Evolutionary conservation across 805 yeast genomes (phyloP).

Genomic region (Grigorovia humatica): DNA sequence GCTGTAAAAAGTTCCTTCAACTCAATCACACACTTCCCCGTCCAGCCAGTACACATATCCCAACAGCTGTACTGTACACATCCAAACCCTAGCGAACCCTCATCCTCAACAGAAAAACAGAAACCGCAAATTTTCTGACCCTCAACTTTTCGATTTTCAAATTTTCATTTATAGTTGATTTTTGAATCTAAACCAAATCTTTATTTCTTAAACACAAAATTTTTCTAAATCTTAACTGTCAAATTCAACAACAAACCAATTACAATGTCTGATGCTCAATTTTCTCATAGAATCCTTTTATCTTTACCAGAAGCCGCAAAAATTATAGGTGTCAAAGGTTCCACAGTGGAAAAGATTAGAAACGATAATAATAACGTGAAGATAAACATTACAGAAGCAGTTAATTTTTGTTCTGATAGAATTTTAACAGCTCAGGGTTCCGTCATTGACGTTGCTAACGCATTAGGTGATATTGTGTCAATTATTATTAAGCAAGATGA

Average conservation of each 20-base stretch:
- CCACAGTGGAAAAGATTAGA: conserved; percentile 64
- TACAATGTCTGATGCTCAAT: neutral
- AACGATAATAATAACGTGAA: conserved; percentile 59
- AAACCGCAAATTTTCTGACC: neutral
- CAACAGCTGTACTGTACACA: neutral
- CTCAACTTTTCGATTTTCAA: neutral
- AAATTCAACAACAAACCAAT: neutral
- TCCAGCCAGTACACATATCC: too few relatives aligned
- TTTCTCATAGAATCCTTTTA: conserved; percentile 40
- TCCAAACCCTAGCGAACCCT: neutral
- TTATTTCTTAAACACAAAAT: neutral
- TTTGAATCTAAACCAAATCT: too few relatives aligned
- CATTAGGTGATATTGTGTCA: conserved; percentile 59
- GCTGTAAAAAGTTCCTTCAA: too few relatives aligned
- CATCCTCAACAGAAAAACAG: neutral
- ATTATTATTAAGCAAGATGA: conserved; percentile 18
- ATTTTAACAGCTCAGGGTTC: conserved; percentile 71
- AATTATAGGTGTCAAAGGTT: conserved; percentile 78
- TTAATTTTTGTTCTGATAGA: conserved; percentile 73
- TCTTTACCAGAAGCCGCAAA: conserved; percentile 85
- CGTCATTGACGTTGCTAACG: conserved; percentile 55
- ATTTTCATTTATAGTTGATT: too few relatives aligned
- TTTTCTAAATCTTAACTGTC: too few relatives aligned
- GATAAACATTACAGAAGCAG: conserved; percentile 77
- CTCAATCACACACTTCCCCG: too few relatives aligned